Evolutionary conservation across 169 alveolate genomes (phyloP).

Genomic region (Cystoisospora suis): DNA sequence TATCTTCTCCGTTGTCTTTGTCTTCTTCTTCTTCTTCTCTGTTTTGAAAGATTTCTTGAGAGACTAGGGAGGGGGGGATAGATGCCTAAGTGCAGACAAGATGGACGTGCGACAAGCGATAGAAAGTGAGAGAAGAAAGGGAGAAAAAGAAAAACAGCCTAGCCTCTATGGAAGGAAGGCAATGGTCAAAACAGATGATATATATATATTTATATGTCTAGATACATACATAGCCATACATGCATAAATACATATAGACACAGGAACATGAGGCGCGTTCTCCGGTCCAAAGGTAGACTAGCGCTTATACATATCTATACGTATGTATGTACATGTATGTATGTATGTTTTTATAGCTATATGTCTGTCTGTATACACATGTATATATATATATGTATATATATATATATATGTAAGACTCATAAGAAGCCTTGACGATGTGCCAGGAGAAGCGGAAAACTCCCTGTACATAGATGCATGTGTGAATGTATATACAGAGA

Average conservation of each 20-base stretch:
- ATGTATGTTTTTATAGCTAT: not conserved
- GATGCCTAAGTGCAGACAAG: too few relatives aligned
- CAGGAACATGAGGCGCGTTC: not conserved
- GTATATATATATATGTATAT: not conserved
- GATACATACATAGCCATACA: not conserved
- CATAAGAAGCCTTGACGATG: not conserved
- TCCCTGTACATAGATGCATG: not conserved
- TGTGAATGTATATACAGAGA: too few relatives aligned
- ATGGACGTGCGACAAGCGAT: too few relatives aligned
- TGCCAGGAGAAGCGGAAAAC: not conserved
- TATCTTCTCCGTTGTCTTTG: too few relatives aligned
- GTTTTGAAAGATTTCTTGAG: too few relatives aligned
- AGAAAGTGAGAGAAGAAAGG: too few relatives aligned
- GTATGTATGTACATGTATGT: not conserved
- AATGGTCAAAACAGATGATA: not conserved
- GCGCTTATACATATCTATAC: not conserved
- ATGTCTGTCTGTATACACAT: not conserved
- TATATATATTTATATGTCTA: not conserved
- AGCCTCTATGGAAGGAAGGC: not conserved
- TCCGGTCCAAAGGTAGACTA: not conserved
- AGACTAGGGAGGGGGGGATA: too few relatives aligned
- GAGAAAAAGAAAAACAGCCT: not conserved
- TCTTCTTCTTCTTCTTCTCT: too few relatives aligned
- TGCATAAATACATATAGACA: not conserved
- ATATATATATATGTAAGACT: not conserved